Percentiles rank a stretch among this genome's conserved stretches.
Evolutionary conservation across 2,329 filamentous ascomycete genomes (phyloP).

Genomic region (Endocalyx cinctus): DNA sequence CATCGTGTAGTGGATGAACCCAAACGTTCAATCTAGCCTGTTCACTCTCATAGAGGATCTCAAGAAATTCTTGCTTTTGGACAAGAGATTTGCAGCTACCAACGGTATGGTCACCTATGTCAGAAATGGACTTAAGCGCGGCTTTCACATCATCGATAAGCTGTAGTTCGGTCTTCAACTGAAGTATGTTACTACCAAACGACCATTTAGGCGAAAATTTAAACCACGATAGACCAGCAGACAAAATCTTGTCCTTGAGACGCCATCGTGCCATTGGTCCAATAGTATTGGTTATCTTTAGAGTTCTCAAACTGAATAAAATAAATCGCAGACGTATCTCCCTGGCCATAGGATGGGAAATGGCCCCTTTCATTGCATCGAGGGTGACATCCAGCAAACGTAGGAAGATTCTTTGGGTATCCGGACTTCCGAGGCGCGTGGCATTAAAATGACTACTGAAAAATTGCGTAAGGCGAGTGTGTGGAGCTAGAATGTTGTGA

Average conservation of each 20-base stretch:
- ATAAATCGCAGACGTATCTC: slow-evolving; percentile 90
- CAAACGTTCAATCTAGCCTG: slow-evolving; percentile 80
- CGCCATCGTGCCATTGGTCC: slow-evolving; percentile 66
- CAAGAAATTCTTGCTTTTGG: slow-evolving; percentile 77
- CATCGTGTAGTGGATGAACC: slow-evolving; percentile 73
- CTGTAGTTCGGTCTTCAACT: slow-evolving; percentile 87
- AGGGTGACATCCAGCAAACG: slow-evolving; percentile 78
- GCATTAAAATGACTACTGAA: slow-evolving; percentile 94
- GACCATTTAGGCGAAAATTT: slow-evolving; percentile 80
- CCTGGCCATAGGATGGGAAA: slow-evolving; percentile 78
- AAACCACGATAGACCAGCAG: slow-evolving; percentile 88
- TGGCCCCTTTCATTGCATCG: slow-evolving; percentile 64
- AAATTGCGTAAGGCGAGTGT: slow-evolving; percentile 81
- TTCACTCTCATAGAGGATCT: slow-evolving; percentile 78
- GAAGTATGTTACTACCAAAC: slow-evolving; percentile 88
- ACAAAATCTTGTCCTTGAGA: slow-evolving; percentile 83
- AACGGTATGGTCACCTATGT: slow-evolving; percentile 49
- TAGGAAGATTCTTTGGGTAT: slow-evolving; percentile 76
- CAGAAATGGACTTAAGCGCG: slow-evolving; percentile 60
- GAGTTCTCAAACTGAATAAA: slow-evolving; percentile 73
- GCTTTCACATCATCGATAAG: slow-evolving; percentile 70
- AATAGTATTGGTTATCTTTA: slow-evolving; percentile 67
- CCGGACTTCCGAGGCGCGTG: slow-evolving; percentile 75
- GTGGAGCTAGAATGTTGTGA: slow-evolving; percentile 80
- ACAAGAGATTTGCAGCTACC: slow-evolving; percentile 62